Conservation (phyloP, 305 asterid genomes). For the Fraxinus floribunda region DNA sequence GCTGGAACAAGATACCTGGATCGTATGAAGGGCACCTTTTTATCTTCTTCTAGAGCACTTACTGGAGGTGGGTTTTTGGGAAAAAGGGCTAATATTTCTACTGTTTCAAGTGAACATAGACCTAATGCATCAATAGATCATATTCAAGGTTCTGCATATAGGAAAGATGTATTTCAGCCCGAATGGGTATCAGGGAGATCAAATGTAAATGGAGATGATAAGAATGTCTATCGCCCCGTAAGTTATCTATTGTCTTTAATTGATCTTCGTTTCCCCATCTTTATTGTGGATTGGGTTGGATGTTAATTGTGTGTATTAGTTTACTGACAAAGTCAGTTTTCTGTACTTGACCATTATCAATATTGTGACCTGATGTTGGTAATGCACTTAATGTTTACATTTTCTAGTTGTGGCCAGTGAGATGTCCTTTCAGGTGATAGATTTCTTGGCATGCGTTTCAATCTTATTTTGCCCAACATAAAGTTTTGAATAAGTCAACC, state of each 20-base stretch:
- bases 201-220: constrained; percentile 64
- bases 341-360: neutral
- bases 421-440: neutral
- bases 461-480: neutral
- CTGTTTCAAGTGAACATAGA: constrained; percentile 65
- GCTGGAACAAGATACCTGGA: constrained; percentile 86
- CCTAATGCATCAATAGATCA: constrained; percentile 52
- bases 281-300: neutral
- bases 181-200: constrained; percentile 58
- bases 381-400: neutral
- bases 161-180: constrained; percentile 58
- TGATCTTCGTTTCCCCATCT: neutral
- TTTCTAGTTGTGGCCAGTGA: neutral
- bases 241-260: constrained; percentile 37
- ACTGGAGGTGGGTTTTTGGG: constrained; percentile 87
- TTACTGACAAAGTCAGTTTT: neutral
- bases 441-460: constrained; percentile 4
- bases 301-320: neutral
- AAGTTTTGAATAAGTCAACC: neutral
- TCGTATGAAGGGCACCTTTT: constrained; percentile 86
- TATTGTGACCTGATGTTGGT: neutral
- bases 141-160: constrained; percentile 45
- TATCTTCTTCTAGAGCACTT: constrained; percentile 95
- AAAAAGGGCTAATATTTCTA: constrained; percentile 46
- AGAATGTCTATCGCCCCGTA: constrained; percentile 63